These are phyloP conservation scores for Xylariaceae sp. DNA, from an alignment of 2,329 filamentous ascomycete genomes.

Conservation along the genomic window DNA sequence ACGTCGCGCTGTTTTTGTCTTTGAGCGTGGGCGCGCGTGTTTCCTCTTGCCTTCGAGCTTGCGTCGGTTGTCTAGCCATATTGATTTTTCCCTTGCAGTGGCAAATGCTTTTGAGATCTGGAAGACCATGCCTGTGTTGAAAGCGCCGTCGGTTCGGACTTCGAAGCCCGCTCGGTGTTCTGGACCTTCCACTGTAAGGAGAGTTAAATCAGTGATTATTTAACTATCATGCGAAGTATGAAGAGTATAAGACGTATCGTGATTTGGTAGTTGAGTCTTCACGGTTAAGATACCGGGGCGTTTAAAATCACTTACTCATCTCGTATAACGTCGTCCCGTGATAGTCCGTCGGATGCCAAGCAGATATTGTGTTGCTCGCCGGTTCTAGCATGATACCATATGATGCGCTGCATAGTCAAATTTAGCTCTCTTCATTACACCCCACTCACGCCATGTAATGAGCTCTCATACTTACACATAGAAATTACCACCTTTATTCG, in stretches of 20 bases:
- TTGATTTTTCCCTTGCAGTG: constrained; percentile 1
- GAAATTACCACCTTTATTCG: constrained; percentile 18
- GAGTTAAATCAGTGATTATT: too few relatives aligned
- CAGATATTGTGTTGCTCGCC: constrained; percentile 18
- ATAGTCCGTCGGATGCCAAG: constrained; percentile 18
- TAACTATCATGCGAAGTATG: too few relatives aligned
- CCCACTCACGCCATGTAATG: too few relatives aligned
- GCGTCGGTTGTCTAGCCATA: neutral
- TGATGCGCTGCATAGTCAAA: constrained; percentile 6
- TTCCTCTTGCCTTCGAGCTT: neutral
- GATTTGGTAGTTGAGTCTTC: too few relatives aligned
- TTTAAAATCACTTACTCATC: constrained; percentile 4
- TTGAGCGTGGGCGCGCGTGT: neutral
- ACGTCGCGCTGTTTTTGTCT: too few relatives aligned
- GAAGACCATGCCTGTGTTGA: constrained; percentile 15
- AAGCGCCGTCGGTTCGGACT: constrained; percentile 13
- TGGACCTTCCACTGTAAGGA: neutral
- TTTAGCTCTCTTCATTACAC: neutral
- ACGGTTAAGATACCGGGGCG: too few relatives aligned
- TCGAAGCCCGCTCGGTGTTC: constrained; percentile 12
- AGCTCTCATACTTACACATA: constrained; percentile 9
- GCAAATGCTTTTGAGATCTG: constrained; percentile 1
- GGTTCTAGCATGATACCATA: constrained; percentile 24
- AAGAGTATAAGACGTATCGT: too few relatives aligned
- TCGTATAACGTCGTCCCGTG: constrained; percentile 24